A percentile compares a stretch with the other conserved stretches of the same genome.
phyloP scores from a whole-genome alignment of 805 yeast genomes.

The Candida schatavii region DNA sequence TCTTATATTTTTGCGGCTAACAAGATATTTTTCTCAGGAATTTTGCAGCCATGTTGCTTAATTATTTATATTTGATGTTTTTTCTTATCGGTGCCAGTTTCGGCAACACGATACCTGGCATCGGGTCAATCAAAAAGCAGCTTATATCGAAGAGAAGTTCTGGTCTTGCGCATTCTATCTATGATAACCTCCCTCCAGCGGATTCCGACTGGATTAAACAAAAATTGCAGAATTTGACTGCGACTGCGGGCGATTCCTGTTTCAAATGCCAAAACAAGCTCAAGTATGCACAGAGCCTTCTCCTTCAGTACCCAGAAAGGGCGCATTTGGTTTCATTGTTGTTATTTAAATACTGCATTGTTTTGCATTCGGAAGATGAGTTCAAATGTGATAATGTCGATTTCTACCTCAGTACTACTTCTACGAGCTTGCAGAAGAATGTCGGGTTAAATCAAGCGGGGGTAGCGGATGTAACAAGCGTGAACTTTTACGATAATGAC shows the following conservation, averaged over 20 bases:
- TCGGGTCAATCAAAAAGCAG: conserved; percentile 22
- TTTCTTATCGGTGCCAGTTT: neutral
- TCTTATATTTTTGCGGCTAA: too few relatives aligned
- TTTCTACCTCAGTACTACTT: conserved; percentile 36
- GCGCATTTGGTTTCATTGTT: conserved; percentile 34
- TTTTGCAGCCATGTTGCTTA: neutral
- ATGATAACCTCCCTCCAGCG: conserved; percentile 18
- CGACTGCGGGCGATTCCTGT: conserved; percentile 32
- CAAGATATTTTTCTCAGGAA: too few relatives aligned
- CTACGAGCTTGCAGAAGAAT: conserved; percentile 17
- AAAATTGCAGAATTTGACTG: conserved; percentile 26
- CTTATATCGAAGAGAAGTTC: conserved; percentile 14
- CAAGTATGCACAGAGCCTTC: conserved; percentile 24
- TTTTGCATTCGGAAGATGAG: conserved; percentile 24
- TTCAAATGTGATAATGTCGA: conserved; percentile 33
- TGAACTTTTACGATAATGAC: conserved; percentile 38
- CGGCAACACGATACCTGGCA: conserved; percentile 21
- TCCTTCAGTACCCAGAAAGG: conserved; percentile 28
- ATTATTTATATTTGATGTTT: neutral
- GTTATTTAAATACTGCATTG: conserved; percentile 34
- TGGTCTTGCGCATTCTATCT: conserved; percentile 25
- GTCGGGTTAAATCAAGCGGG: conserved; percentile 18
- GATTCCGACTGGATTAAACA: conserved; percentile 28
- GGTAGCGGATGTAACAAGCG: conserved; percentile 19
- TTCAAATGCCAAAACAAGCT: conserved; percentile 35